Conservation (phyloP, 768 basidiomycete genomes). For the Lactarius indigo region DNA sequence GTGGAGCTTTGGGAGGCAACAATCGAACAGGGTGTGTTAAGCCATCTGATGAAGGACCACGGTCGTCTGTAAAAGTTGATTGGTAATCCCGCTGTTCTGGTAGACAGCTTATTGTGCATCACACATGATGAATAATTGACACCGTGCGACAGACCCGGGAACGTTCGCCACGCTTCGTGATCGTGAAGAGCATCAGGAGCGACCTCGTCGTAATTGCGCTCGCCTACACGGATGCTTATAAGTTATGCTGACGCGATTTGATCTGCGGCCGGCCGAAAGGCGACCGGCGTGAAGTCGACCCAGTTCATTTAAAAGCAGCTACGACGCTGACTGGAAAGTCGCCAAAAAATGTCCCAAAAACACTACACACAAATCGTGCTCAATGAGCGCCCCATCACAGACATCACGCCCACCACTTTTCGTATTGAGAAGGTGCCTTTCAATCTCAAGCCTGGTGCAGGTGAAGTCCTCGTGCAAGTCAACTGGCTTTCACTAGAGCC, state of each 20-base stretch:
- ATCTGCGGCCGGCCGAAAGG: not conserved
- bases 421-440: slow-evolving; percentile 51
- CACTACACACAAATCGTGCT: slow-evolving; percentile 69
- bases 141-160: not conserved
- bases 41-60: slow-evolving; percentile 41
- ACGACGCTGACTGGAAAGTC: not conserved
- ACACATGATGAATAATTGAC: not conserved
- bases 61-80: slow-evolving; percentile 4
- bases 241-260: not conserved
- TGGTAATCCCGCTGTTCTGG: not conserved
- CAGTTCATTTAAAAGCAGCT: not conserved
- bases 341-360: slow-evolving; percentile 8
- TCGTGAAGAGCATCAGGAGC: not conserved
- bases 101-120: not conserved
- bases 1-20: slow-evolving; percentile 71
- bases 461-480: slow-evolving; percentile 69
- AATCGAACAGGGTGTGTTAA: slow-evolving; percentile 63
- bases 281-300: not conserved
- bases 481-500: slow-evolving; percentile 83
- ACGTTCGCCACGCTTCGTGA: not conserved
- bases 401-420: slow-evolving; percentile 75
- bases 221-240: not conserved
- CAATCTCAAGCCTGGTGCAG: slow-evolving; percentile 48
- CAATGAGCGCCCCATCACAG: slow-evolving; percentile 63
- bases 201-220: not conserved